Conservation (phyloP, 2,329 filamentous ascomycete genomes). For the Ceratocystis cubensis region DNA sequence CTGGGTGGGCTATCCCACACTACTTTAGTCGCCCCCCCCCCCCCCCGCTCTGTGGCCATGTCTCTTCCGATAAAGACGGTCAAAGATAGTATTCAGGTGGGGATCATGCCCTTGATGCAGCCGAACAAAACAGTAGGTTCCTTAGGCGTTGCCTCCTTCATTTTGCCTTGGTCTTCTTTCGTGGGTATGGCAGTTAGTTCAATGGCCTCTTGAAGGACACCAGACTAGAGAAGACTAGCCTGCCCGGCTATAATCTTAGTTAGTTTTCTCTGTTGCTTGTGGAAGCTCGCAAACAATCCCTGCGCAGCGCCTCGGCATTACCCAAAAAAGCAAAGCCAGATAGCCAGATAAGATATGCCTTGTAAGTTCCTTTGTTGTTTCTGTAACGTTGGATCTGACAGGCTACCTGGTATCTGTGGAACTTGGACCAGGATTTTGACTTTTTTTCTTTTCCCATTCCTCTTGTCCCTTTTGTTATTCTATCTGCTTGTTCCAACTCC, state of each 20-base stretch:
- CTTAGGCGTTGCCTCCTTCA: background rate
- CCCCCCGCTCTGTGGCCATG: background rate
- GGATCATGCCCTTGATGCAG: no score
- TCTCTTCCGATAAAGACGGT: background rate
- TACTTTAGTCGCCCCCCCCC: background rate
- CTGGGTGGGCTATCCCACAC: background rate
- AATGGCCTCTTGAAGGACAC: background rate
- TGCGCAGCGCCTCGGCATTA: background rate
- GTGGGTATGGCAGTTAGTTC: background rate
- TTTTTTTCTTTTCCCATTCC: background rate
- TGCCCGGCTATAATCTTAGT: background rate
- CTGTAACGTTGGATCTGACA: slow-evolving; percentile 9
- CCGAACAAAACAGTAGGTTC: no score
- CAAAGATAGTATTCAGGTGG: background rate
- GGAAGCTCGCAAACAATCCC: background rate
- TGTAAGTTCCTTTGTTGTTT: slow-evolving; percentile 5
- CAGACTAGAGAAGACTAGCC: background rate
- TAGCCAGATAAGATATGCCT: background rate
- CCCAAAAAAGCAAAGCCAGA: background rate
- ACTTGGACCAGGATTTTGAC: background rate
- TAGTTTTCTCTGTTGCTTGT: background rate
- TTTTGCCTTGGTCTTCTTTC: background rate
- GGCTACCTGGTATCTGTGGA: background rate
- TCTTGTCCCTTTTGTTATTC: background rate
- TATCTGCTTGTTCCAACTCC: background rate